These are phyloP conservation scores for Paracoccidioides lutzii DNA, from an alignment of 2,329 filamentous ascomycete genomes.

Conservation along the genomic window DNA sequence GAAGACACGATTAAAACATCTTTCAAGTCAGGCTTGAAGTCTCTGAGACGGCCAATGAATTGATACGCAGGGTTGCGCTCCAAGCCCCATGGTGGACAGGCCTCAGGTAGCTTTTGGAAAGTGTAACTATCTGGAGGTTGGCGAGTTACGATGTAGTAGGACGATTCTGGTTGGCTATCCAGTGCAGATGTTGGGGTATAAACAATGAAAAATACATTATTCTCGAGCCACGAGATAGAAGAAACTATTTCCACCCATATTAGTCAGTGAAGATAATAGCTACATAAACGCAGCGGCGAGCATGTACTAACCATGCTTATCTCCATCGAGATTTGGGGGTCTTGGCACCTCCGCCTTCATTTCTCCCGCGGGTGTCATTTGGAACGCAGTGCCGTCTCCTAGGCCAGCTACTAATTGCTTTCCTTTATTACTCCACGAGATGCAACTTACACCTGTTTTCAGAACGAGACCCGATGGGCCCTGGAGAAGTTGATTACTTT, in stretches of 20 bases:
- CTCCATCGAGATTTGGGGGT: conserved; percentile 52
- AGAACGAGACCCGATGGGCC: conserved; percentile 52
- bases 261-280: conserved; percentile 14
- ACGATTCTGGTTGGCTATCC: conserved; percentile 46
- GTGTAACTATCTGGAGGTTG: conserved; percentile 42
- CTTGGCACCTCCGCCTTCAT: conserved; percentile 67
- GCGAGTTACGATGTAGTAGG: conserved; percentile 69
- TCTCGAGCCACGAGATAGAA: conserved; percentile 77
- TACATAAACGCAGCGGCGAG: background rate
- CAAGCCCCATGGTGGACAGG: conserved; percentile 58
- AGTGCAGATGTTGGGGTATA: conserved; percentile 53
- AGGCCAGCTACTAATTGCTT: conserved; percentile 86
- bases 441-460: conserved; percentile 64
- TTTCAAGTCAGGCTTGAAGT: conserved; percentile 67
- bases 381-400: conserved; percentile 62
- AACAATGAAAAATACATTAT: conserved; percentile 67
- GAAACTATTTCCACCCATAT: conserved; percentile 45
- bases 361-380: conserved; percentile 71
- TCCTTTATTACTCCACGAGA: conserved; percentile 83
- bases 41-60: conserved; percentile 60
- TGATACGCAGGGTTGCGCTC: conserved; percentile 59
- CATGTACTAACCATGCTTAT: conserved; percentile 50
- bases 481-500: conserved; percentile 46
- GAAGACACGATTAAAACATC: conserved; percentile 74
- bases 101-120: conserved; percentile 62